These are phyloP conservation scores for Picea glauca DNA, from an alignment of 75 land plant species.

Conservation along the genomic window DNA sequence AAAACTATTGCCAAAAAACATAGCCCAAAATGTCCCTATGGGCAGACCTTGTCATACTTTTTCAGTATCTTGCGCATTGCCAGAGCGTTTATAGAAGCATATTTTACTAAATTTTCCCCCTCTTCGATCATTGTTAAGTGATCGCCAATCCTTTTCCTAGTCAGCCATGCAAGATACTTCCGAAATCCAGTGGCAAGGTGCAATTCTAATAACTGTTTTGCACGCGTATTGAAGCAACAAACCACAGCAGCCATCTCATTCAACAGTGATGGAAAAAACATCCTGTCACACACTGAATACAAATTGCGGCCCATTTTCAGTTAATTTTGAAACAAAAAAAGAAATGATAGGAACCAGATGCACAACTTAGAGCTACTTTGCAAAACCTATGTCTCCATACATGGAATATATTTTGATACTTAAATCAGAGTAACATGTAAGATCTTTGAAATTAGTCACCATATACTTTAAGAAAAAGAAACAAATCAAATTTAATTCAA, in stretches of 20 bases:
- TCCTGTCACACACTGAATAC: slow-evolving; percentile 69
- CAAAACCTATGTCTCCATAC: too few species aligned
- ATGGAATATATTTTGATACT: too few species aligned
- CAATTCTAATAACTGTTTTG: slow-evolving; percentile 64
- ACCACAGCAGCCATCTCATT: slow-evolving; percentile 76
- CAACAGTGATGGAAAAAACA: slow-evolving; percentile 74
- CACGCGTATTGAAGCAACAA: slow-evolving; percentile 72
- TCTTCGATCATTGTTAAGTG: slow-evolving; percentile 55
- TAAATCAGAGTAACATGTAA: too few species aligned
- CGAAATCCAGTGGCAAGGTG: slow-evolving; percentile 71
- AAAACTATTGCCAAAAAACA: neutral
- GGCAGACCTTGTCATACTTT: slow-evolving; percentile 89
- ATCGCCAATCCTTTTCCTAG: slow-evolving; percentile 20
- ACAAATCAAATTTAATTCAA: too few species aligned
- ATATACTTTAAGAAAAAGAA: too few species aligned
- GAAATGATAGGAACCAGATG: too few species aligned
- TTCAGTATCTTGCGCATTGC: slow-evolving; percentile 90
- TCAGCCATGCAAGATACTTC: slow-evolving; percentile 51
- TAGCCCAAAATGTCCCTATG: neutral
- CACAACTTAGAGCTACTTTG: too few species aligned
- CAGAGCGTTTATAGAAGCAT: slow-evolving; percentile 80
- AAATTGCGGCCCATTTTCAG: too few species aligned
- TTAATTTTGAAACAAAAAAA: too few species aligned
- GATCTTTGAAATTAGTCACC: too few species aligned
- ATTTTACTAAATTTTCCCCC: slow-evolving; percentile 68